phyloP scores from a whole-genome alignment of 2,329 filamentous ascomycete genomes.

The Laburnicola sp. region DNA sequence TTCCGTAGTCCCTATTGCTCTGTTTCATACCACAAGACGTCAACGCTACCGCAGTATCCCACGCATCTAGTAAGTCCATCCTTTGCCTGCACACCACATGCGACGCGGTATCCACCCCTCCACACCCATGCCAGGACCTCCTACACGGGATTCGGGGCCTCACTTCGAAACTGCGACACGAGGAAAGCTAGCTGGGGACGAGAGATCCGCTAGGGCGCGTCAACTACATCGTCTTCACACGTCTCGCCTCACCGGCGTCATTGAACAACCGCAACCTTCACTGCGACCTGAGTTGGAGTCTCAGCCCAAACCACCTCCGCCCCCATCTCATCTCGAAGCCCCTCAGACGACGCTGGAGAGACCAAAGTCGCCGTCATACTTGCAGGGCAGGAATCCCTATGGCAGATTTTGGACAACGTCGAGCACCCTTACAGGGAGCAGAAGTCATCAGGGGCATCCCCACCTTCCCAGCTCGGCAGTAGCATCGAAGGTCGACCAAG shows the following conservation, averaged over 20 bases:
- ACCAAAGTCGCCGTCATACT: slow-evolving; percentile 32
- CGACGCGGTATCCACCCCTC: slow-evolving; percentile 24
- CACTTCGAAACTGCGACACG: slow-evolving; percentile 18
- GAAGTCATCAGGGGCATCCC: slow-evolving; percentile 6
- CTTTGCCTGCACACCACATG: slow-evolving; percentile 21
- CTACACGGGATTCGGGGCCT: slow-evolving; percentile 12
- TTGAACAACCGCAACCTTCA: slow-evolving; percentile 12
- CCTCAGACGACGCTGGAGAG: slow-evolving; percentile 9
- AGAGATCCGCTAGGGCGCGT: slow-evolving; percentile 5
- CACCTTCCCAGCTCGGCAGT: slow-evolving; percentile 28
- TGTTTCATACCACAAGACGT: slow-evolving; percentile 13
- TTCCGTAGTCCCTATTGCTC: slow-evolving; percentile 7
- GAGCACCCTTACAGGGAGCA: slow-evolving; percentile 26
- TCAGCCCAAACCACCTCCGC: slow-evolving; percentile 10
- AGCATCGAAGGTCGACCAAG: slow-evolving; percentile 22
- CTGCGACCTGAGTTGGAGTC: slow-evolving; percentile 11
- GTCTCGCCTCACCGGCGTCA: neutral
- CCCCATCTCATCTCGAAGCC: slow-evolving; percentile 11
- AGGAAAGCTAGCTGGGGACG: slow-evolving; percentile 18
- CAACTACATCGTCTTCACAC: neutral
- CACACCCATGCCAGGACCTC: slow-evolving; percentile 23
- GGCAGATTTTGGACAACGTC: slow-evolving; percentile 32
- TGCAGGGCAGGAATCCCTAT: slow-evolving; percentile 39
- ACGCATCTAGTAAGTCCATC: neutral
- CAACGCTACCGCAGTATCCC: slow-evolving; percentile 9